These are phyloP conservation scores for Emmonsiellopsis sp. DNA, from an alignment of 2,329 filamentous ascomycete genomes.

Conservation along the genomic window DNA sequence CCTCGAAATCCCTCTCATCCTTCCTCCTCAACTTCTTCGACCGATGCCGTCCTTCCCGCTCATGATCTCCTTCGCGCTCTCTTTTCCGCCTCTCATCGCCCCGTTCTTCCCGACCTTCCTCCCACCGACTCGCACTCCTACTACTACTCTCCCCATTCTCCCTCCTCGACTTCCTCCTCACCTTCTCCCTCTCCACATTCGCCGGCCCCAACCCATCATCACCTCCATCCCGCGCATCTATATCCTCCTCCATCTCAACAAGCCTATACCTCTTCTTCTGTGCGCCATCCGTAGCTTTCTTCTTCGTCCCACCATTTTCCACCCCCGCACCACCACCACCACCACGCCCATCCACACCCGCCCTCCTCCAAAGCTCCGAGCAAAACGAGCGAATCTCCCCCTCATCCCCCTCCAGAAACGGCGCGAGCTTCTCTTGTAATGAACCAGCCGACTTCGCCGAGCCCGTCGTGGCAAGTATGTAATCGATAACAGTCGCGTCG, in stretches of 20 bases:
- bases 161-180: conserved; percentile 24
- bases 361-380: conserved; percentile 34
- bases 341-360: conserved; percentile 13
- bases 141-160: conserved; percentile 17
- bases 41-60: conserved; percentile 31
- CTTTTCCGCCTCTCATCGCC: conserved; percentile 24
- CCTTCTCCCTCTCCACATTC: conserved; percentile 24
- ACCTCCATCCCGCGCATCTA: conserved; percentile 17
- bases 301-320: conserved; percentile 13
- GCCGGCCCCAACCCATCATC: conserved; percentile 18
- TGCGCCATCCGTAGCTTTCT: conserved; percentile 18
- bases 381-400: conserved; percentile 40
- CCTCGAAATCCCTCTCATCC: conserved; percentile 53
- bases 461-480: conserved; percentile 45
- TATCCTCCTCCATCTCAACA: conserved; percentile 43
- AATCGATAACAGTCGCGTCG: conserved; percentile 48
- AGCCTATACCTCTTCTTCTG: conserved; percentile 44
- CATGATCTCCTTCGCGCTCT: conserved; percentile 30
- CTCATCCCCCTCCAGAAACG: conserved; percentile 43
- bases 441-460: conserved; percentile 39
- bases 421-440: conserved; percentile 42
- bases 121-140: conserved; percentile 7
- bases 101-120: conserved; percentile 14
- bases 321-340: conserved; percentile 12
- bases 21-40: conserved; percentile 44